These are phyloP conservation scores for Hypoxylon cercidicola DNA, from an alignment of 495 filamentous ascomycete genomes.

Conservation along the genomic window DNA sequence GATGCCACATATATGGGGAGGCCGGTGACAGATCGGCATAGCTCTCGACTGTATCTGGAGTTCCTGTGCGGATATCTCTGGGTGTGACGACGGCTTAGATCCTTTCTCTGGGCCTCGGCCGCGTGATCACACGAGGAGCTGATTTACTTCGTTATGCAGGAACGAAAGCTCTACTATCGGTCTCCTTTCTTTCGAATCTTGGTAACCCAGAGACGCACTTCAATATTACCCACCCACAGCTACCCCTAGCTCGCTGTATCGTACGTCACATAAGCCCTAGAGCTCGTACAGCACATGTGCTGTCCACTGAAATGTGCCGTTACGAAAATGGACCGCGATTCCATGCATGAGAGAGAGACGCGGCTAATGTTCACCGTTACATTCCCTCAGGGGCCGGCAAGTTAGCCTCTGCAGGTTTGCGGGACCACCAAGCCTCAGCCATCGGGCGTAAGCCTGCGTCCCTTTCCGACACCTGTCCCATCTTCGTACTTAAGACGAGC, in stretches of 20 bases:
- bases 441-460: constrained; percentile 11
- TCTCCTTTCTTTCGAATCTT: constrained; percentile 23
- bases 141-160: constrained; percentile 36
- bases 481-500: background rate
- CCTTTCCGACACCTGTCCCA: background rate
- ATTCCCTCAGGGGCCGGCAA: constrained; percentile 38
- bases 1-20: constrained; percentile 33
- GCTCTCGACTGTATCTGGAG: constrained; percentile 20
- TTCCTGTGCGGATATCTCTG: constrained; percentile 22
- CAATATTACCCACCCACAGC: constrained; percentile 38
- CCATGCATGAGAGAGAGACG: constrained; percentile 35
- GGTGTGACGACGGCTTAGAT: constrained; percentile 34
- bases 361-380: constrained; percentile 43
- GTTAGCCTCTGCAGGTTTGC: constrained; percentile 36
- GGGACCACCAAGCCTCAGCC: constrained; percentile 30
- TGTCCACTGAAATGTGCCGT: constrained; percentile 31
- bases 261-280: constrained; percentile 44
- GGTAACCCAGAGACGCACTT: constrained; percentile 25
- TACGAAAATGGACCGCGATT: constrained; percentile 36
- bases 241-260: constrained; percentile 28
- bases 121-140: constrained; percentile 29
- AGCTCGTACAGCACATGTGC: constrained; percentile 22
- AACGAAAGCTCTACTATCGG: constrained; percentile 15
- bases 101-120: constrained; percentile 20
- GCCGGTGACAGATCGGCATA: constrained; percentile 33